These are phyloP conservation scores for Calamus simplicifolius DNA, from an alignment of 176 grass and related monocot species.

Conservation along the genomic window DNA sequence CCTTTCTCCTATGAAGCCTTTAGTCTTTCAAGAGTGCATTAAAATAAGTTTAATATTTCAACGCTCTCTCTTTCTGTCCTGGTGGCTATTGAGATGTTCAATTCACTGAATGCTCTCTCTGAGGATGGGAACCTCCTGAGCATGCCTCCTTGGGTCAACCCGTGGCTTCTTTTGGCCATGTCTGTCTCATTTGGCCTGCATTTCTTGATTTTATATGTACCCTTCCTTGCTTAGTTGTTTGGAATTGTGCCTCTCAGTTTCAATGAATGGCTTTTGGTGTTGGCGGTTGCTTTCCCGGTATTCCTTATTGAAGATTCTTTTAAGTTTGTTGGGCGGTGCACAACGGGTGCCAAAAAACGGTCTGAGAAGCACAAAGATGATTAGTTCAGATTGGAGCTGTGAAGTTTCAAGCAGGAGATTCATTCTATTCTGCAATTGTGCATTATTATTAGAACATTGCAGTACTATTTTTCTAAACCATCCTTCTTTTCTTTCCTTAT, in stretches of 20 bases:
- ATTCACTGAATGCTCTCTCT: constrained; percentile 90
- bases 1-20: too few relatives aligned
- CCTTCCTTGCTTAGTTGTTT: constrained; percentile 73
- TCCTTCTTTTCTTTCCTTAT: too few relatives aligned
- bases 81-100: constrained; percentile 99
- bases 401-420: too few relatives aligned
- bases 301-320: constrained; percentile 82
- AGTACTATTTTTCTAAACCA: too few relatives aligned
- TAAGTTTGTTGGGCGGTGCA: constrained; percentile 66
- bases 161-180: constrained; percentile 96
- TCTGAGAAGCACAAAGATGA: constrained; percentile 62
- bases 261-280: constrained; percentile 85
- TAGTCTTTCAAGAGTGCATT: too few relatives aligned
- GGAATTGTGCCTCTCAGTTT: constrained; percentile 95
- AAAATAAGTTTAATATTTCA: too few relatives aligned
- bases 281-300: constrained; percentile 68
- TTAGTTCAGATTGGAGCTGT: neutral
- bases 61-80: constrained; percentile 88
- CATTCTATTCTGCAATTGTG: too few relatives aligned
- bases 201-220: constrained; percentile 86
- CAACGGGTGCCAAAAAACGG: constrained; percentile 25
- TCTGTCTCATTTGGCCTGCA: constrained; percentile 82
- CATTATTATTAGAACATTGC: too few relatives aligned
- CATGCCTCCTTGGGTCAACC: constrained; percentile 98
- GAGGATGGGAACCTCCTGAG: constrained; percentile 77